These are phyloP conservation scores for Sporothrix curviconia DNA, from an alignment of 2,329 filamentous ascomycete genomes.

Conservation along the genomic window DNA sequence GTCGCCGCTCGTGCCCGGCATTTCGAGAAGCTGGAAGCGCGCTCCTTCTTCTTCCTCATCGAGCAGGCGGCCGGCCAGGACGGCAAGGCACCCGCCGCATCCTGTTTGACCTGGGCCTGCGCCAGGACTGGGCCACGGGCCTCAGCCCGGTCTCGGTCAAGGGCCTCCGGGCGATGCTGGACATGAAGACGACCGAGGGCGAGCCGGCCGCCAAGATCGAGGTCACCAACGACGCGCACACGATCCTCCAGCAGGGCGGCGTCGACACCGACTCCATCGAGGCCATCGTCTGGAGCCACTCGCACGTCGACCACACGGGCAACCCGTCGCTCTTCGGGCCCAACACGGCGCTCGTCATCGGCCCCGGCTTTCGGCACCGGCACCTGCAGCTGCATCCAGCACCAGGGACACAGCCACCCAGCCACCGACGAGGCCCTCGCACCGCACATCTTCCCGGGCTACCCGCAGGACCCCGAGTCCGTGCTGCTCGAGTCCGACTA, in stretches of 20 bases:
- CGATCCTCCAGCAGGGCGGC: conserved; percentile 6
- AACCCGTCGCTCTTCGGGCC: conserved; percentile 38
- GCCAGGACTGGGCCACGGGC: conserved; percentile 11
- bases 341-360: conserved; percentile 34
- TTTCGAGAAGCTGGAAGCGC: not conserved
- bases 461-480: conserved; percentile 15
- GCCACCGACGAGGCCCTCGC: not conserved
- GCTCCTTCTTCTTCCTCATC: conserved; percentile 10
- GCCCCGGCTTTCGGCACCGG: conserved; percentile 24
- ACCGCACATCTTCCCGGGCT: conserved; percentile 13
- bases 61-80: not conserved
- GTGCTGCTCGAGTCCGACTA: conserved; percentile 24
- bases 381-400: not conserved
- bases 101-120: conserved; percentile 14
- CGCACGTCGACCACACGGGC: conserved; percentile 45
- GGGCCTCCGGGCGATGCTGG: not conserved
- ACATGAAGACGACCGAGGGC: not conserved
- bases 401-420: not conserved
- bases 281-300: conserved; percentile 36
- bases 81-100: not conserved
- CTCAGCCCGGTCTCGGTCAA: not conserved
- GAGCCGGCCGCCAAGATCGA: not conserved
- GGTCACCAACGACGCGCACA: conserved; percentile 7
- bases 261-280: conserved; percentile 16
- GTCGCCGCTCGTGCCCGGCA: not conserved